These are phyloP conservation scores for Calonectria crousiana DNA, from an alignment of 2,329 filamentous ascomycete species.

Conservation along the genomic window DNA sequence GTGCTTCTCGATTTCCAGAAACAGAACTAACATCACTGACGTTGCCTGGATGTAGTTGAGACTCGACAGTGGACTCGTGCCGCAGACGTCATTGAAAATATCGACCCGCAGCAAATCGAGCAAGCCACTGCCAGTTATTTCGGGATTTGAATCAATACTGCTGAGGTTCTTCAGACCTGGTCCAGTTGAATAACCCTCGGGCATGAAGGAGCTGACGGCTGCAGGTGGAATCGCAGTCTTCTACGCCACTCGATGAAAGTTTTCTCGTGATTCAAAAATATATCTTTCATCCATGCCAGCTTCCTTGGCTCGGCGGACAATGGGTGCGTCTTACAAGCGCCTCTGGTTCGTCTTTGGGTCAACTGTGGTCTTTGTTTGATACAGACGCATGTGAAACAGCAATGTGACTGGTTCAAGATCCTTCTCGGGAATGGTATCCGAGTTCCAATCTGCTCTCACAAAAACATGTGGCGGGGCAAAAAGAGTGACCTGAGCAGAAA, in stretches of 20 bases:
- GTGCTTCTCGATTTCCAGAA: constrained; percentile 43
- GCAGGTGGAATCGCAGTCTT: not conserved
- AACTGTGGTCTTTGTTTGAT: constrained; percentile 38
- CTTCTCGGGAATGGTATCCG: constrained; percentile 51
- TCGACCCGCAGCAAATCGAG: constrained; percentile 5
- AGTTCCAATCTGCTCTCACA: constrained; percentile 49
- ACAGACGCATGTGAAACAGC: constrained; percentile 45
- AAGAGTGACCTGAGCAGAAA: no score
- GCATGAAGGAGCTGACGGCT: not conserved
- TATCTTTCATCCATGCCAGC: not conserved
- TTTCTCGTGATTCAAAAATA: not conserved
- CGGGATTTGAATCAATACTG: not conserved
- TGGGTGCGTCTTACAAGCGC: constrained; percentile 43
- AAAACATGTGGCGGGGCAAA: no score
- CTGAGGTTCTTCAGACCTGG: not conserved
- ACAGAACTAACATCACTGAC: constrained; percentile 38
- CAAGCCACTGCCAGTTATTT: not conserved
- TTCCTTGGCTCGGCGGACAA: constrained; percentile 40
- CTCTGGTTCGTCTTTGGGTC: constrained; percentile 46
- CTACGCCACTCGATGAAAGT: not conserved
- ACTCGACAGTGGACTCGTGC: constrained; percentile 42
- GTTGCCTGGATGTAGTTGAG: constrained; percentile 51
- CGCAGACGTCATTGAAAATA: constrained; percentile 21
- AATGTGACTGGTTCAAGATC: constrained; percentile 43
- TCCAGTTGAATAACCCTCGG: not conserved